Percentiles rank a stretch among this genome's conserved stretches.
phyloP scores from a whole-genome alignment of 306 rosid species.

The Citrullus amarus region DNA sequence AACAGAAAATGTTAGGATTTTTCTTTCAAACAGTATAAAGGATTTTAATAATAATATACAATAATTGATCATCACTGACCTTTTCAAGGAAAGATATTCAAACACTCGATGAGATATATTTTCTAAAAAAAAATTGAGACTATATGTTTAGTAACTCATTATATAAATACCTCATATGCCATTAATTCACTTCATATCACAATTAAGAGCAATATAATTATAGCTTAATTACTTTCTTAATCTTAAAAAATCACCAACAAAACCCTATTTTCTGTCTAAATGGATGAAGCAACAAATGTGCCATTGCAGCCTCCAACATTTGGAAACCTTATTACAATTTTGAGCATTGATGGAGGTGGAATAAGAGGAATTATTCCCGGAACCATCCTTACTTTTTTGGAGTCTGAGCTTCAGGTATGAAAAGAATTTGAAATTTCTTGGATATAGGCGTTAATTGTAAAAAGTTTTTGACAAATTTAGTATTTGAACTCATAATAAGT shows the following conservation, averaged over 20 bases:
- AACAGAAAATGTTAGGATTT: not conserved
- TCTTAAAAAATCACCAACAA: not conserved
- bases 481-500: too few relatives aligned
- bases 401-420: conserved; percentile 46
- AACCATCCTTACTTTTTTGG: conserved; percentile 38
- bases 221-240: not conserved
- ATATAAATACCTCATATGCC: not conserved
- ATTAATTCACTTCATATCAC: not conserved
- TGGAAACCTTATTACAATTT: conserved; percentile 45
- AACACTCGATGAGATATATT: not conserved
- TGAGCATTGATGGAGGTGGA: conserved; percentile 77
- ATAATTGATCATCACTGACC: not conserved
- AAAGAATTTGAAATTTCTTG: not conserved
- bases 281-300: conserved; percentile 8
- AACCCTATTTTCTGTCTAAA: too few relatives aligned
- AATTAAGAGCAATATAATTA: not conserved
- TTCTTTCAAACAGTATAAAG: not conserved
- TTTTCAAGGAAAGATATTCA: not conserved
- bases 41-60: not conserved
- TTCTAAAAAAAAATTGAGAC: not conserved
- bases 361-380: conserved; percentile 56
- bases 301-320: conserved; percentile 32
- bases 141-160: not conserved
- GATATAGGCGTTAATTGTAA: too few relatives aligned
- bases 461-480: too few relatives aligned